Base-by-base conservation (phyloP, 2,329 filamentous ascomycete species). In the Trichophyton verrucosum region DNA sequence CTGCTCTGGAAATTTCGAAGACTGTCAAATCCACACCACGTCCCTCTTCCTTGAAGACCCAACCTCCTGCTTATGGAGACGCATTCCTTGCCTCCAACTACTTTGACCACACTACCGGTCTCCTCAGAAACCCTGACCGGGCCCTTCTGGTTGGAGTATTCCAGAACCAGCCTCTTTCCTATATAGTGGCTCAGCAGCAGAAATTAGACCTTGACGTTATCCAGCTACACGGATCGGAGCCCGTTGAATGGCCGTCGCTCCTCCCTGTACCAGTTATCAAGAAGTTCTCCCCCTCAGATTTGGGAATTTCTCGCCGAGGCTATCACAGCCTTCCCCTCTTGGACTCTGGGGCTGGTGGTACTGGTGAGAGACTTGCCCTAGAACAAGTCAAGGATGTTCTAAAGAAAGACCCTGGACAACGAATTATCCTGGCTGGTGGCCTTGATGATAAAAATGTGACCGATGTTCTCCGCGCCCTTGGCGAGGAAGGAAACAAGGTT, bases 81-180 rank as follows among this genome's bases (percentile, higher is more conserved):
- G 65, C 64, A 17, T 60, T 66, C 6, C 65, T 68, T 51, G 68
- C 73, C 8, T 63, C 71, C 62, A 89, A 91, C 70, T 96, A 86
- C 74, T 97, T 95, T 71, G 81, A 81, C 9, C 77, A 85, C 66
- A 77, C 78, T 1, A 70, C 77, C 11, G 69, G 71, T 33, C 70
- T 77, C 8, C 69, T 85, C 22, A 74, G 75, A 6, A 74, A 79
- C 73, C 80, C 71, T 70, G 78, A 71, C 70, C 82, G 88, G 8
- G 86, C 92, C 0, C 80, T 94, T 2, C 80, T 99, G 0, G 94
- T 96, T 3, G 94, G 94, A 61, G 92, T 99, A 1, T 99, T 99
- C 77, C 87, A 89, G 68, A 88, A 96, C 72, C 92, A 97, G 70
- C 84, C 92, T 0, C 79, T 99, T 8, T 82, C 84, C 40, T 90